Conservation (phyloP, 192 early-diverging fungal species). For the Blastocladiella britannica region DNA sequence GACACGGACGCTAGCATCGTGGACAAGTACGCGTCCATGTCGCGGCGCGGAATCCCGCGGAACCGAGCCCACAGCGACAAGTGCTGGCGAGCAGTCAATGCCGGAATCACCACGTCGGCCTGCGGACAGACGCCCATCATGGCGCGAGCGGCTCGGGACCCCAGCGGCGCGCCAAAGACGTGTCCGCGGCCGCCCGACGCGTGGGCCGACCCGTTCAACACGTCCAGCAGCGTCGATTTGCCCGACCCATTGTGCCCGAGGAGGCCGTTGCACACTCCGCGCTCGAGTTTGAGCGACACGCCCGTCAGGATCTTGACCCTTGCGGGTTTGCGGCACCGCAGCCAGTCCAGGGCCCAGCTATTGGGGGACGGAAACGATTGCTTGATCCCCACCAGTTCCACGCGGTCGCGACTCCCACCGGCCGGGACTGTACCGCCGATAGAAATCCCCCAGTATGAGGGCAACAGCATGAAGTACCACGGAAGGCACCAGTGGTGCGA, state of each 20-base stretch:
- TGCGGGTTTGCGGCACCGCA: too few relatives aligned
- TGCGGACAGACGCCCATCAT: not conserved
- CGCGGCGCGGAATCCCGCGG: not conserved
- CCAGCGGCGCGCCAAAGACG: not conserved
- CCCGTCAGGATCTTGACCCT: not conserved
- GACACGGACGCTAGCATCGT: not conserved
- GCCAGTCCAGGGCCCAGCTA: too few relatives aligned
- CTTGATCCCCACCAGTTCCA: too few relatives aligned
- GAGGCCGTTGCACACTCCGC: not conserved
- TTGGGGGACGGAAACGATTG: too few relatives aligned
- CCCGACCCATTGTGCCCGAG: slow-evolving; percentile 5
- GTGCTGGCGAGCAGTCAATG: not conserved
- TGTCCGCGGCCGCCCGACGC: not conserved
- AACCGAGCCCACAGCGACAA: not conserved
- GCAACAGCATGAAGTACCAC: not conserved
- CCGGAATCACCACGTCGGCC: not conserved
- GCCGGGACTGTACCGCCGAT: too few relatives aligned
- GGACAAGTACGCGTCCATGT: not conserved
- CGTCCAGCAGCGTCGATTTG: slow-evolving; percentile 3
- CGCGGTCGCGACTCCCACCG: too few relatives aligned
- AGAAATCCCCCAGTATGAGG: not conserved
- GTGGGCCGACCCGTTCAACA: slow-evolving; percentile 1
- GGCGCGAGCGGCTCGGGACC: not conserved
- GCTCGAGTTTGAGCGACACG: not conserved
- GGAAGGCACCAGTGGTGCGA: not conserved